phyloP scores from a whole-genome alignment of 1,139 yeast genomes.

The Candida tropicalis region DNA sequence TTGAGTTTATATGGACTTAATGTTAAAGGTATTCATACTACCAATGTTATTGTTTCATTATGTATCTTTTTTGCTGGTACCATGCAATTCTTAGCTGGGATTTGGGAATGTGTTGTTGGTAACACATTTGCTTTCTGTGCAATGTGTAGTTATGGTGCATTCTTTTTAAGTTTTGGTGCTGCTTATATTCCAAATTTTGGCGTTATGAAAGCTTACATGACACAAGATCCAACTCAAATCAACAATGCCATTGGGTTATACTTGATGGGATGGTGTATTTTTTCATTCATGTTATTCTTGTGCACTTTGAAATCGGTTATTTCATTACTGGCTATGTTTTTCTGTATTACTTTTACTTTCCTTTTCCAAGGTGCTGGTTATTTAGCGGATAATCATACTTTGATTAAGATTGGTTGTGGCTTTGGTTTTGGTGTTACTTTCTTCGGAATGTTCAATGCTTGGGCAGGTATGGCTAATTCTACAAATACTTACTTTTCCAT shows the following conservation, averaged over 20 bases:
- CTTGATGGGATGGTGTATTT: slow-evolving; percentile 44
- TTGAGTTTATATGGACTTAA: slow-evolving; percentile 38
- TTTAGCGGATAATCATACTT: slow-evolving; percentile 29
- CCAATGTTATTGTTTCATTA: slow-evolving; percentile 43
- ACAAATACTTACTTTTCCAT: slow-evolving; percentile 57
- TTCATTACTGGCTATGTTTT: slow-evolving; percentile 33
- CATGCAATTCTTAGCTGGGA: slow-evolving; percentile 46
- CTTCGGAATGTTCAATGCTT: slow-evolving; percentile 40
- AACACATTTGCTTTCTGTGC: slow-evolving; percentile 41
- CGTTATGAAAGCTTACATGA: slow-evolving; percentile 53
- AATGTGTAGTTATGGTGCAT: slow-evolving; percentile 38
- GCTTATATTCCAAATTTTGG: slow-evolving; percentile 41
- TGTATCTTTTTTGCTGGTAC: slow-evolving; percentile 45
- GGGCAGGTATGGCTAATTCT: slow-evolving; percentile 69
- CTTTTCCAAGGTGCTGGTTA: slow-evolving; percentile 39
- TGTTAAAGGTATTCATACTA: slow-evolving; percentile 34
- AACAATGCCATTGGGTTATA: slow-evolving; percentile 38
- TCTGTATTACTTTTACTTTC: slow-evolving; percentile 35
- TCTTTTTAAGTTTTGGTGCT: slow-evolving; percentile 41
- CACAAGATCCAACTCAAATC: slow-evolving; percentile 28
- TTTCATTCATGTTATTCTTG: slow-evolving; percentile 36
- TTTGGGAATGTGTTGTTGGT: slow-evolving; percentile 44
- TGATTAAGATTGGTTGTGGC: slow-evolving; percentile 68
- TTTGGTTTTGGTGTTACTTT: slow-evolving; percentile 61
- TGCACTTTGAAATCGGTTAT: slow-evolving; percentile 41